phyloP scores from a whole-genome alignment of 75 land plant genomes.

The Picea sitchensis region DNA sequence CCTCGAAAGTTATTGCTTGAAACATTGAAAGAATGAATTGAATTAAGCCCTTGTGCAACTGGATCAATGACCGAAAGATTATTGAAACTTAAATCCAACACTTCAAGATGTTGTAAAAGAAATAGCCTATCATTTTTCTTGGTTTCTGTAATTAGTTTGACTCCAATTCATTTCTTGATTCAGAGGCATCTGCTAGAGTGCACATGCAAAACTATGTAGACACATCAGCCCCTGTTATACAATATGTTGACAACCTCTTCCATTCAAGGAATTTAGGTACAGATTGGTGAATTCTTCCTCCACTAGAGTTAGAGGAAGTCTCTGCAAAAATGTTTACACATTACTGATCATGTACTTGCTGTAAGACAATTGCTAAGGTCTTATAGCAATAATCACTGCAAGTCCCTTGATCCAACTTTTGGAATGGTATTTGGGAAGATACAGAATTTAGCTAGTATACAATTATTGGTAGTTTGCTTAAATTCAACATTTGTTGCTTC shows the following conservation, averaged over 20 bases:
- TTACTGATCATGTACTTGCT: neutral
- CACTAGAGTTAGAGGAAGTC: slow-evolving; percentile 5
- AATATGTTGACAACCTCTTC: slow-evolving; percentile 51
- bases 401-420: too few species aligned
- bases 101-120: too few species aligned
- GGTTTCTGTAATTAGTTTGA: neutral
- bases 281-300: slow-evolving; percentile 50
- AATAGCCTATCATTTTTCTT: neutral
- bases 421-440: neutral
- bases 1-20: too few species aligned
- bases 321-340: neutral
- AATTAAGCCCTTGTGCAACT: too few species aligned
- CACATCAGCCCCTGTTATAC: slow-evolving; percentile 42
- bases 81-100: too few species aligned
- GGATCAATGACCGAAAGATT: too few species aligned
- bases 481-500: neutral
- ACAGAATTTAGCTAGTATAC: neutral
- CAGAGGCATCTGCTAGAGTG: slow-evolving; percentile 56
- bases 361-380: neutral
- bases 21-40: too few species aligned
- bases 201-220: slow-evolving; percentile 51
- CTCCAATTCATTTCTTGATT: slow-evolving; percentile 8
- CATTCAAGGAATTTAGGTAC: slow-evolving; percentile 46
- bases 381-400: neutral
- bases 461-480: neutral